Evolutionary conservation across 1,284 basidiomycete genomes (phyloP).

Genomic region (Caloboletus inedulis): DNA sequence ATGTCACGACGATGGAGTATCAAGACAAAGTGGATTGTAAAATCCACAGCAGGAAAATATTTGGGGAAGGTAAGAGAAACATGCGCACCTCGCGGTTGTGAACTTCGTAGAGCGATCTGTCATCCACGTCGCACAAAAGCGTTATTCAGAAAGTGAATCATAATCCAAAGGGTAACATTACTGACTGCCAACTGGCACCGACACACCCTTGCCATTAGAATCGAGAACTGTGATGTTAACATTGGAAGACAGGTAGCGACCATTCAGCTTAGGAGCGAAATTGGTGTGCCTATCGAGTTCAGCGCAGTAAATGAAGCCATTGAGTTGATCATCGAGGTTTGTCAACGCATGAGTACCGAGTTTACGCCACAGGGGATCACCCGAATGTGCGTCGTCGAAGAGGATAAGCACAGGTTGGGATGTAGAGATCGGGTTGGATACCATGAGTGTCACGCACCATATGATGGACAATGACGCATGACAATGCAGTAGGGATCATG

Average conservation of each 20-base stretch:
- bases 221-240: constrained; percentile 75
- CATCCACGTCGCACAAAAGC: background rate
- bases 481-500: background rate
- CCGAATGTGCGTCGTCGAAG: background rate
- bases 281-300: constrained; percentile 53
- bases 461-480: too few relatives aligned
- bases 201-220: constrained; percentile 49
- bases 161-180: background rate
- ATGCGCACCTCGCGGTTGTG: constrained; percentile 62
- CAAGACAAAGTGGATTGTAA: background rate
- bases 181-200: constrained; percentile 66
- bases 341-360: background rate
- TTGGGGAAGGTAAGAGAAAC: background rate
- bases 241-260: constrained; percentile 80
- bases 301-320: background rate
- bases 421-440: background rate
- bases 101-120: constrained; percentile 70
- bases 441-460: constrained; percentile 6
- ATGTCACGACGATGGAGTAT: background rate
- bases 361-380: background rate
- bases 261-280: constrained; percentile 68
- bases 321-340: background rate
- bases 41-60: background rate
- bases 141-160: background rate
- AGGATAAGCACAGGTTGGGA: background rate